Conservation (phyloP, 371 early-diverging fungal species). For the Saksenaea vasiformis region DNA sequence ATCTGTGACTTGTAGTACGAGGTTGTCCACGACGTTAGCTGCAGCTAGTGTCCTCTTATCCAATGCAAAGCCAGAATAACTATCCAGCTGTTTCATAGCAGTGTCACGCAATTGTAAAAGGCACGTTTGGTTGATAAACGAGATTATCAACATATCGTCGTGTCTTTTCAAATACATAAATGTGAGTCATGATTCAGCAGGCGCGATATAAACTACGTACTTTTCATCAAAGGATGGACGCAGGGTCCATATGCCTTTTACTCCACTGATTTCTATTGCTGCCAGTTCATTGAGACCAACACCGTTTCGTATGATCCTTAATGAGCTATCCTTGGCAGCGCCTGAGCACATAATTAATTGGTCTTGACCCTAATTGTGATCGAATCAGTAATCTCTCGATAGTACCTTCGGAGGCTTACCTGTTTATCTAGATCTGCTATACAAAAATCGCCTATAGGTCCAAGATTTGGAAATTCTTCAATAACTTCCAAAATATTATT, state of each 20-base stretch:
- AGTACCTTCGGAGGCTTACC: slow-evolving; percentile 22
- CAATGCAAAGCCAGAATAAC: slow-evolving; percentile 36
- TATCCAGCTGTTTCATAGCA: slow-evolving; percentile 30
- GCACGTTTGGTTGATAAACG: slow-evolving; percentile 55
- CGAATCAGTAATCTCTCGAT: not conserved
- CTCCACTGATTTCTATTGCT: slow-evolving; percentile 65
- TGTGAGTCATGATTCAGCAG: not conserved
- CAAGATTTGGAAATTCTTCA: slow-evolving; percentile 75
- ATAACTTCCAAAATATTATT: slow-evolving; percentile 44
- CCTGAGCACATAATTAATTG: slow-evolving; percentile 91
- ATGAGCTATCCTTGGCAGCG: slow-evolving; percentile 69
- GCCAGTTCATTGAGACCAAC: slow-evolving; percentile 82
- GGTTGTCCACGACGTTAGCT: slow-evolving; percentile 32
- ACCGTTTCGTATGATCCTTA: slow-evolving; percentile 89
- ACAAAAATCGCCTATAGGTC: slow-evolving; percentile 86
- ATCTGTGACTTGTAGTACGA: slow-evolving; percentile 47
- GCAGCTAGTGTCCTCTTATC: slow-evolving; percentile 39
- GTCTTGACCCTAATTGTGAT: slow-evolving; percentile 46
- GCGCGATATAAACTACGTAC: slow-evolving; percentile 9
- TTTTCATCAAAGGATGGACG: slow-evolving; percentile 34
- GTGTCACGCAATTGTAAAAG: slow-evolving; percentile 34
- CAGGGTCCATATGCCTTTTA: slow-evolving; percentile 78
- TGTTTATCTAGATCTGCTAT: slow-evolving; percentile 80
- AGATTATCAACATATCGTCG: slow-evolving; percentile 59
- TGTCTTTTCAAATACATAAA: slow-evolving; percentile 14